phyloP scores from a whole-genome alignment of 2,329 filamentous ascomycete species.

The Pseudogymnoascus sp. region DNA sequence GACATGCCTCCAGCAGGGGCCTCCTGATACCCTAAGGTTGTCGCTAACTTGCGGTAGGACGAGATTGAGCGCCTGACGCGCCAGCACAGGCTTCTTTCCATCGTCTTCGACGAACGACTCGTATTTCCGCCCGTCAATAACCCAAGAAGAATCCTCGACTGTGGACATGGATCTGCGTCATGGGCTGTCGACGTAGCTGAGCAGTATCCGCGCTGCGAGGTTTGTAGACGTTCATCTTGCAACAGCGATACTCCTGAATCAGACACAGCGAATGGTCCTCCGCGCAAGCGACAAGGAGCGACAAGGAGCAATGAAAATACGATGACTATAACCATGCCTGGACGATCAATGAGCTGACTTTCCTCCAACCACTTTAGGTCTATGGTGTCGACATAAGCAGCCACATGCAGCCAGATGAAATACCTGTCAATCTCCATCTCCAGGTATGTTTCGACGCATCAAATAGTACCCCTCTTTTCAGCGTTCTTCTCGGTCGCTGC shows the following conservation, averaged over 20 bases:
- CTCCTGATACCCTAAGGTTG: slow-evolving; percentile 10
- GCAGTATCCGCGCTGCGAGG: slow-evolving; percentile 57
- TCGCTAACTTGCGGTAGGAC: slow-evolving; percentile 40
- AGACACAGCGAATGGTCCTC: background rate
- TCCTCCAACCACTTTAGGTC: slow-evolving; percentile 42
- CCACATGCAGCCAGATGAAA: slow-evolving; percentile 58
- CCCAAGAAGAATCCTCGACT: slow-evolving; percentile 59
- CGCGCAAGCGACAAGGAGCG: background rate
- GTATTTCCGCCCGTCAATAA: slow-evolving; percentile 62
- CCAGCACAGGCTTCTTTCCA: slow-evolving; percentile 56
- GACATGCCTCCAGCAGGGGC: slow-evolving; percentile 8
- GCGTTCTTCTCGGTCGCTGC: background rate
- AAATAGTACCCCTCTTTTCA: slow-evolving; percentile 6
- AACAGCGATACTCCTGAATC: background rate
- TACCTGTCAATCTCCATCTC: slow-evolving; percentile 60
- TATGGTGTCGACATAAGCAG: slow-evolving; percentile 67
- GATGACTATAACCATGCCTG: background rate
- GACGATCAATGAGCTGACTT: background rate
- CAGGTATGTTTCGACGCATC: slow-evolving; percentile 39
- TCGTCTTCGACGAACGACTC: slow-evolving; percentile 58
- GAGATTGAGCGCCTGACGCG: slow-evolving; percentile 60
- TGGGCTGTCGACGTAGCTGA: slow-evolving; percentile 67
- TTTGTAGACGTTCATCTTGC: slow-evolving; percentile 30
- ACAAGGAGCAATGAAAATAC: background rate
- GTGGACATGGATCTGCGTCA: slow-evolving; percentile 63